Evolutionary conservation across 2,329 filamentous ascomycete species (phyloP), one percentile per base, ranked within the genome.

Genomic region (Plenodomus lindquistii): DNA sequence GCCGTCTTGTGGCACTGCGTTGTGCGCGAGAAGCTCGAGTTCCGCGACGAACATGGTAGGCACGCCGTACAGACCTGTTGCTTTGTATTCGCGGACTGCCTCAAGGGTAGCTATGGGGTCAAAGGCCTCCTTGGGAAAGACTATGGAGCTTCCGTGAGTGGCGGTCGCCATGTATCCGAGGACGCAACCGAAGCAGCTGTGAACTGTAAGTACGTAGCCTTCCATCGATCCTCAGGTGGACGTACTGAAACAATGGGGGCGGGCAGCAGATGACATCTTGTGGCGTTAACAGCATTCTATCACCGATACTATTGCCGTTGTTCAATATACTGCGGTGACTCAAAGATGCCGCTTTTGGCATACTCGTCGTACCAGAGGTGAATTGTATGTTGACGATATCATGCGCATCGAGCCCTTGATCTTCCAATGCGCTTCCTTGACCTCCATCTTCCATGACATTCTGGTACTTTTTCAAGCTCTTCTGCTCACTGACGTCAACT

Each of bases 331-430:
- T 86, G 2, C 80, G 81, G 74, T 97, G 93, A 0, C 84, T 86
- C 24, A 99, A 81, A 76, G 91, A 95, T 1, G 93, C 93, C 0
- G 94, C 94, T 75, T 97, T 97, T 18, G 92, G 93, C 64, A 83
- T 79, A 0, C 89, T 89, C 0, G 94, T 97, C 0, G 94, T 97
- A n/a, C 93, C 94, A 0, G 88, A 93, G 0, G 94, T 99, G 76
- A 97, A 97, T 71, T 97, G 93, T 56, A 97, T 96, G 68, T 97
- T 97, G 58, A 95, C 86, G 2, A 88, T 85, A 42, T 97, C 93
- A 52, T 82, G 70, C 0, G 85, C 78, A 15, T 77, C 58, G 1
- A 87, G 77, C 0, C 75, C 75, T 19, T 77, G 69, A 72, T 77
- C 52, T 64, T 73, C 62, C 74, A 88, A 46, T 52, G 71, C 50